Evolutionary conservation across 306 rosid genomes (phyloP).

Genomic region (Carpinus viminea): DNA sequence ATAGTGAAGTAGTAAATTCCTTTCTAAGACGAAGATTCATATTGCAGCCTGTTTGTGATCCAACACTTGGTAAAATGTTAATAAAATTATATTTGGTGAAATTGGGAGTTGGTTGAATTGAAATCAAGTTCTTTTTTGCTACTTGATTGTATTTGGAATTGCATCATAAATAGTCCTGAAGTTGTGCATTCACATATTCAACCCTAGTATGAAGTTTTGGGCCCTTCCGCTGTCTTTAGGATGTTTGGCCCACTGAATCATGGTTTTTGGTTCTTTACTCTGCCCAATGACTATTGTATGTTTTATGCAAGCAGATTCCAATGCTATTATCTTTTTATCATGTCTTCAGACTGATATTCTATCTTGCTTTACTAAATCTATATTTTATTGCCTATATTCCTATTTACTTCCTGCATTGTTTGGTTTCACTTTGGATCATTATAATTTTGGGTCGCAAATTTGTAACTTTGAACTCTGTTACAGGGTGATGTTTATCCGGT

Average conservation of each 20-base stretch:
- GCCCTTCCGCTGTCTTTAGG: neutral
- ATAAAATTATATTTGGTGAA: neutral
- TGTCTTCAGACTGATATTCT: neutral
- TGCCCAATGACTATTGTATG: neutral
- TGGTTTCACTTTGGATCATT: neutral
- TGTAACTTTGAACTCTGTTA: conserved; percentile 7
- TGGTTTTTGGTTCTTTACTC: neutral
- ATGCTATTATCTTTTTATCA: neutral
- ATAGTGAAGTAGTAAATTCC: neutral
- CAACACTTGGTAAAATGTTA: neutral
- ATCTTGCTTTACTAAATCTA: neutral
- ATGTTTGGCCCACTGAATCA: neutral
- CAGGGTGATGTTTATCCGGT: conserved; percentile 70
- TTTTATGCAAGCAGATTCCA: neutral
- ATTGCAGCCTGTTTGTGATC: neutral
- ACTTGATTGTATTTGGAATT: neutral
- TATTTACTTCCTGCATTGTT: neutral
- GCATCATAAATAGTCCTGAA: neutral
- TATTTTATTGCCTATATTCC: neutral
- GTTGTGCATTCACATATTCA: conserved; percentile 1
- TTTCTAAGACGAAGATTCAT: neutral
- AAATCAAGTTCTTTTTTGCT: neutral
- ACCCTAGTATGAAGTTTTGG: neutral
- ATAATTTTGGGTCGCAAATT: neutral
- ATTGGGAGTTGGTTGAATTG: neutral